Percentiles rank a stretch among this genome's conserved stretches.
These are phyloP conservation scores for Echinosophora koreensis DNA, from an alignment of 306 rosid genomes.

Conservation along the genomic window DNA sequence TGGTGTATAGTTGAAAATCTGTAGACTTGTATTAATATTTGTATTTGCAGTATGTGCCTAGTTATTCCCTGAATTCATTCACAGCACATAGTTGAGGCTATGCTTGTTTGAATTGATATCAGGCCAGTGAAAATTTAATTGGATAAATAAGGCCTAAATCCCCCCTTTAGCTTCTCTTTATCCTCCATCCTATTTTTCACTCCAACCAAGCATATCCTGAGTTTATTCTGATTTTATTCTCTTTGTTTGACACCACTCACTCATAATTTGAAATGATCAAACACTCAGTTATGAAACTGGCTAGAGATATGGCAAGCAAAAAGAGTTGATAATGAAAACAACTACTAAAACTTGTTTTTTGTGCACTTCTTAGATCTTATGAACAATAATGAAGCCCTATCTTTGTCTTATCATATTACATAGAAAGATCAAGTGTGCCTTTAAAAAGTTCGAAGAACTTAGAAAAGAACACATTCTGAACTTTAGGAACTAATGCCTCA, in stretches of 20 bases:
- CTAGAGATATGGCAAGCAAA: background rate
- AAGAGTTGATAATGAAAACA: conserved; percentile 3
- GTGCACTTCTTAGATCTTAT: background rate
- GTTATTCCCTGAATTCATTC: background rate
- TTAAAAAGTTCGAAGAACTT: background rate
- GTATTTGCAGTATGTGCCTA: background rate
- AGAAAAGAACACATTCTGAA: conserved; percentile 17
- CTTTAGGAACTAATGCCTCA: background rate
- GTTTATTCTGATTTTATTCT: too few relatives aligned
- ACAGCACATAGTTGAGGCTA: background rate
- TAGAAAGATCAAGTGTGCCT: background rate
- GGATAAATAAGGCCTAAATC: background rate
- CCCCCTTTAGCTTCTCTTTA: too few relatives aligned
- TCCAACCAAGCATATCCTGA: too few relatives aligned
- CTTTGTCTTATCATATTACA: too few relatives aligned
- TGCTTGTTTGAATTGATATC: background rate
- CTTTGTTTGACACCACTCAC: background rate
- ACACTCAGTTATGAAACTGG: conserved; percentile 12
- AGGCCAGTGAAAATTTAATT: background rate
- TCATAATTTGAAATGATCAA: conserved; percentile 13
- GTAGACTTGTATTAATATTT: background rate
- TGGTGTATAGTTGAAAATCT: conserved; percentile 1
- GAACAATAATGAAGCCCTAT: too few relatives aligned
- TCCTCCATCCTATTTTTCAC: too few relatives aligned
- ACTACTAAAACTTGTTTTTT: background rate